Conservation (phyloP, 1,139 yeast species). For the Yamadazyma triangularis region DNA sequence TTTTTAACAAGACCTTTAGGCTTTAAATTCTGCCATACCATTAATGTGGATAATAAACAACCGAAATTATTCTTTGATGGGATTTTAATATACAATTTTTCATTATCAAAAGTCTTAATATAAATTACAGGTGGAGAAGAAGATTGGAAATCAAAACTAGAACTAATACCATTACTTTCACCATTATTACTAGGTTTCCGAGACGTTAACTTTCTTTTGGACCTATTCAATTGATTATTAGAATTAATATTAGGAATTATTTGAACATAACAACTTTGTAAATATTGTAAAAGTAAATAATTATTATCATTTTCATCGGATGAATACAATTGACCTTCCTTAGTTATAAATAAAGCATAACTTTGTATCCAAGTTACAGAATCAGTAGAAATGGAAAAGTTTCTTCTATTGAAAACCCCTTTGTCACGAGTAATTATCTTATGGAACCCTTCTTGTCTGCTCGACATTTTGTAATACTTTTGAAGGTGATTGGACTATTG, state of each 20-base stretch:
- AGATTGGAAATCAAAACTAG: not conserved
- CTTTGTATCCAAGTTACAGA: conserved; percentile 35
- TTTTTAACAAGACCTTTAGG: conserved; percentile 58
- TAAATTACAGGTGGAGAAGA: conserved; percentile 38
- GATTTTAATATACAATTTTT: conserved; percentile 43
- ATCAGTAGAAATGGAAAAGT: conserved; percentile 36
- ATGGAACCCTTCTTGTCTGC: conserved; percentile 13
- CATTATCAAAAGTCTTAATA: conserved; percentile 44
- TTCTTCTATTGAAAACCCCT: conserved; percentile 33
- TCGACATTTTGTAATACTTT: too few relatives aligned
- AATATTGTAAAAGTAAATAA: conserved; percentile 29
- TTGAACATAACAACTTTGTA: conserved; percentile 42
- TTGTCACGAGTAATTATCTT: conserved; percentile 29
- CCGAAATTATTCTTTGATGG: conserved; percentile 43
- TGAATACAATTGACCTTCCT: conserved; percentile 34
- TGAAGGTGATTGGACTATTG: too few relatives aligned
- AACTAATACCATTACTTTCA: not conserved
- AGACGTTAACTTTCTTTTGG: conserved; percentile 5
- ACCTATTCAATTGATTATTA: conserved; percentile 3
- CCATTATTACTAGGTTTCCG: too few relatives aligned
- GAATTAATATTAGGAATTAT: conserved; percentile 24
- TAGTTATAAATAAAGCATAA: conserved; percentile 29
- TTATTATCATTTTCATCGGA: conserved; percentile 31
- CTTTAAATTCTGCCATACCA: conserved; percentile 62
- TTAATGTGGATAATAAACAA: conserved; percentile 44